phyloP scores from a whole-genome alignment of 805 yeast species.

The Maudiozyma barnettii region DNA sequence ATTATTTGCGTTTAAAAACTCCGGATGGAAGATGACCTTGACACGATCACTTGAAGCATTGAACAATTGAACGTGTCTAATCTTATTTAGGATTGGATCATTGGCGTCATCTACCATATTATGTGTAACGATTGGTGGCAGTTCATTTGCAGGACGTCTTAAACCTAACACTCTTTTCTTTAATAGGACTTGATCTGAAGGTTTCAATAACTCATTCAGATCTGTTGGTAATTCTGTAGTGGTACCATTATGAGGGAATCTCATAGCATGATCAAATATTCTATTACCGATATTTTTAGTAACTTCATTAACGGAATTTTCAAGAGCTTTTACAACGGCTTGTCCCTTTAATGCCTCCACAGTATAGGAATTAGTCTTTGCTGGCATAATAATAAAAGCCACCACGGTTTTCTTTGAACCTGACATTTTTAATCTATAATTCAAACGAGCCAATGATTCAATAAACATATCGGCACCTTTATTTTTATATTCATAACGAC shows the following conservation, averaged over 20 bases:
- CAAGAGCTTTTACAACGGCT: constrained; percentile 88
- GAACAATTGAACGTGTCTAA: constrained; percentile 84
- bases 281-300: constrained; percentile 80
- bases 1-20: constrained; percentile 86
- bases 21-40: constrained; percentile 95
- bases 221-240: constrained; percentile 62
- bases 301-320: constrained; percentile 79
- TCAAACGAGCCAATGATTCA: constrained; percentile 85
- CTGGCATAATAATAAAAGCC: constrained; percentile 97
- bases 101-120: constrained; percentile 87
- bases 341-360: constrained; percentile 94
- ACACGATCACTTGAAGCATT: constrained; percentile 86
- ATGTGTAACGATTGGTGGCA: constrained; percentile 95
- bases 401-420: constrained; percentile 89
- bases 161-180: constrained; percentile 90
- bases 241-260: constrained; percentile 40
- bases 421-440: constrained; percentile 70
- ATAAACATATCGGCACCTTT: constrained; percentile 95
- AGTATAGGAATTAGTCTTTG: constrained; percentile 85
- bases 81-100: constrained; percentile 87
- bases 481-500: constrained; percentile 92
- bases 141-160: constrained; percentile 57
- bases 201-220: constrained; percentile 75
- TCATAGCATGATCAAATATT: constrained; percentile 81
- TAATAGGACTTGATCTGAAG: constrained; percentile 78